These are phyloP conservation scores for Paecilomyces fulvus DNA, from an alignment of 2,329 filamentous ascomycete species.

Conservation along the genomic window DNA sequence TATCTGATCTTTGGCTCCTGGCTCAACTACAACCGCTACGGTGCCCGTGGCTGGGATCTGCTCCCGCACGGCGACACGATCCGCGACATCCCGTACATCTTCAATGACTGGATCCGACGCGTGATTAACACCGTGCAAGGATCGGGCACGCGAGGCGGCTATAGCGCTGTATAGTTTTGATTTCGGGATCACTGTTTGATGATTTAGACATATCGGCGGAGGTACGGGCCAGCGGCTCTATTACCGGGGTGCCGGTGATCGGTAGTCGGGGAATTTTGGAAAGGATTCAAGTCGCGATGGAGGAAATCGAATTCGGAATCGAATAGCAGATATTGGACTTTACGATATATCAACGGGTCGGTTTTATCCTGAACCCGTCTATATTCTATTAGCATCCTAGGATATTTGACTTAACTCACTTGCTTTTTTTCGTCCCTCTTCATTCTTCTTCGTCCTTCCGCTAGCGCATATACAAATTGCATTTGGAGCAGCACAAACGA, in stretches of 20 bases:
- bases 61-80: slow-evolving; percentile 88
- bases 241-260: background rate
- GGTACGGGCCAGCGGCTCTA: background rate
- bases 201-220: background rate
- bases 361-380: background rate
- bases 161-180: slow-evolving; percentile 69
- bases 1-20: slow-evolving; percentile 98
- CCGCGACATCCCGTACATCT: slow-evolving; percentile 81
- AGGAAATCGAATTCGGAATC: background rate
- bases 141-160: slow-evolving; percentile 75
- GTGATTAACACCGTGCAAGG: slow-evolving; percentile 80
- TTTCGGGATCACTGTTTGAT: background rate
- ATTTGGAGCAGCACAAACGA: too few relatives aligned
- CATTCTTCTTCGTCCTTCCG: too few relatives aligned
- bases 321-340: background rate
- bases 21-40: slow-evolving; percentile 98
- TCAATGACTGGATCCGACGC: slow-evolving; percentile 77
- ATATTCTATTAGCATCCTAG: background rate
- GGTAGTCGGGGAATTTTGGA: background rate
- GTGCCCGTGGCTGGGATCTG: slow-evolving; percentile 88
- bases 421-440: background rate
- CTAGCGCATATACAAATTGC: too few relatives aligned
- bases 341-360: background rate
- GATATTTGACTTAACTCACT: too few relatives aligned
- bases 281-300: background rate